Conservation (phyloP, 257 asterid species). For the Rubia yunnanensis region DNA sequence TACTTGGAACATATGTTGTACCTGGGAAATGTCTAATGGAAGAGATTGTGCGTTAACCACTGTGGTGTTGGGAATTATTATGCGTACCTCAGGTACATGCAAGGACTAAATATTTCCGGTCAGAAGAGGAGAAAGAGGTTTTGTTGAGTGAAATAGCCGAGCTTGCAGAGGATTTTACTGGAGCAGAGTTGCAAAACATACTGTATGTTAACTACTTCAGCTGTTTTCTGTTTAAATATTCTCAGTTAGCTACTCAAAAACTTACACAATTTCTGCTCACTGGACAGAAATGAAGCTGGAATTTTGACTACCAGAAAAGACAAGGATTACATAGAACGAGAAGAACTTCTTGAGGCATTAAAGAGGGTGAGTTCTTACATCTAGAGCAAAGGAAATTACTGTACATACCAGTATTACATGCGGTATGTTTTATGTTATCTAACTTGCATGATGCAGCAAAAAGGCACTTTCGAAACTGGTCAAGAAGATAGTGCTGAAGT, state of each 20-base stretch:
- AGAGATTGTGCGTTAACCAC: neutral
- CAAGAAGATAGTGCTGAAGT: slow-evolving; percentile 90
- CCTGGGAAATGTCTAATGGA: neutral
- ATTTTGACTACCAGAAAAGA: slow-evolving; percentile 93
- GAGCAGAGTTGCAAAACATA: slow-evolving; percentile 95
- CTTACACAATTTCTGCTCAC: slow-evolving; percentile 23
- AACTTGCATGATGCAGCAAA: slow-evolving; percentile 62
- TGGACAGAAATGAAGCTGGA: slow-evolving; percentile 96
- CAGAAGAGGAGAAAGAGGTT: slow-evolving; percentile 85
- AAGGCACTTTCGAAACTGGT: slow-evolving; percentile 97
- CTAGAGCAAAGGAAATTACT: slow-evolving; percentile 9
- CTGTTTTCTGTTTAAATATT: slow-evolving; percentile 8
- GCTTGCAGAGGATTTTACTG: slow-evolving; percentile 81
- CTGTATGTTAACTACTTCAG: slow-evolving; percentile 38
- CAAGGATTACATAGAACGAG: slow-evolving; percentile 79
- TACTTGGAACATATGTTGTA: neutral
- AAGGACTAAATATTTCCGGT: slow-evolving; percentile 82
- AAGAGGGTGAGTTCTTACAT: slow-evolving; percentile 54
- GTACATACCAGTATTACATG: neutral
- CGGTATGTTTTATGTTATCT: slow-evolving; percentile 10
- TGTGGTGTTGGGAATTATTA: slow-evolving; percentile 16
- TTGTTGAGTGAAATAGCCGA: slow-evolving; percentile 83
- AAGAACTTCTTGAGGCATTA: slow-evolving; percentile 94
- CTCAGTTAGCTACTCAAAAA: slow-evolving; percentile 5
- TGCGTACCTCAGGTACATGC: slow-evolving; percentile 73